Conservation (phyloP, 225 moss, liverwort and hornwort genomes). For the Rhytidiadelphus loreus region DNA sequence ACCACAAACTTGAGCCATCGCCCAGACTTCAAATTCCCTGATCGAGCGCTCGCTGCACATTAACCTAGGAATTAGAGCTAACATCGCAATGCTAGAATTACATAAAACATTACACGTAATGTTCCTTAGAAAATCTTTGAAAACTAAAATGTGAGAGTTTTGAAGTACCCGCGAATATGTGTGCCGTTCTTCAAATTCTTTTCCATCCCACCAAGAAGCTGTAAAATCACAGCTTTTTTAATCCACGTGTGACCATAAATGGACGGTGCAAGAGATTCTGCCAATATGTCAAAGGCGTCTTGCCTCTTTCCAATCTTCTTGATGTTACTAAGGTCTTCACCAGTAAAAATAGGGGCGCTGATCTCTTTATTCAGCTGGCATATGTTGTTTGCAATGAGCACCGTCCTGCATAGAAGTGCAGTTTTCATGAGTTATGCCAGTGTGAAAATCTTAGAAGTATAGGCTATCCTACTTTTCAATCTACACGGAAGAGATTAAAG, state of each 20-base stretch:
- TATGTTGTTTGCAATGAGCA: slow-evolving; percentile 65
- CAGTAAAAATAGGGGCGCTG: slow-evolving; percentile 69
- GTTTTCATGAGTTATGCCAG: not conserved
- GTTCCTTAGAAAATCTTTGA: not conserved
- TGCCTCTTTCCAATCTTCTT: slow-evolving; percentile 50
- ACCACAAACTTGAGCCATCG: not conserved
- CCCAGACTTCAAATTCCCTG: not conserved
- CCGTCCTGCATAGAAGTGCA: slow-evolving; percentile 42
- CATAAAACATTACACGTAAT: not conserved
- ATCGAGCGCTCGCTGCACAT: not conserved
- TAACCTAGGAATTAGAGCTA: not conserved
- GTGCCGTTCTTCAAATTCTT: slow-evolving; percentile 83
- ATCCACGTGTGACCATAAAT: slow-evolving; percentile 90
- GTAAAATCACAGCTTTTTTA: slow-evolving; percentile 76
- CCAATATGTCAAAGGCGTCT: slow-evolving; percentile 68
- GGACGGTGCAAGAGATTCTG: slow-evolving; percentile 76
- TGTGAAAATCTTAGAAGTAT: not conserved
- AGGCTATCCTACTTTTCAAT: not conserved
- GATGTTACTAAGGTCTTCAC: slow-evolving; percentile 64
- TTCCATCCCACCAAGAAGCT: slow-evolving; percentile 75
- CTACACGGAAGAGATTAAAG: not conserved
- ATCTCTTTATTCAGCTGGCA: slow-evolving; percentile 70
- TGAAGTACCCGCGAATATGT: slow-evolving; percentile 61
- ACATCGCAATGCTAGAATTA: not conserved
- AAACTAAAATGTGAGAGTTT: not conserved